Conservation (phyloP, 495 filamentous ascomycete genomes). For the Daldinia bambusicola region DNA sequence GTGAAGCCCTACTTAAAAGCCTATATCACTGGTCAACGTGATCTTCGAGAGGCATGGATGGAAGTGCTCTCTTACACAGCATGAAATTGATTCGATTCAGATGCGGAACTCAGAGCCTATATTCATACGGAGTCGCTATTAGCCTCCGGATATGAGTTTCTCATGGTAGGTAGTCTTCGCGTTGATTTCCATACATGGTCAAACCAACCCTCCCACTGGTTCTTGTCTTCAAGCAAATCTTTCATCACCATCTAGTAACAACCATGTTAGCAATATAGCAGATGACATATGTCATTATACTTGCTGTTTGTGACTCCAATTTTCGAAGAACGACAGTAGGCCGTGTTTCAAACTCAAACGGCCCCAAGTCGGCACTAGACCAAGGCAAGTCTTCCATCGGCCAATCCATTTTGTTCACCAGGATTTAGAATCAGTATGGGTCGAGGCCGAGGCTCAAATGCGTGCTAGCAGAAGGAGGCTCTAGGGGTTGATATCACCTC, state of each 20-base stretch:
- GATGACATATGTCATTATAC: background rate
- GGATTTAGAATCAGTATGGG: background rate
- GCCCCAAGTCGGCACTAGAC: background rate
- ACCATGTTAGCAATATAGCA: background rate
- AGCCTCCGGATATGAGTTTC: background rate
- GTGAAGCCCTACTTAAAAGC: slow-evolving; percentile 27
- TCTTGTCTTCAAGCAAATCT: background rate
- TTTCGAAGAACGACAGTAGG: background rate
- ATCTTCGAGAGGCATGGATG: background rate
- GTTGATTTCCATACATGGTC: background rate
- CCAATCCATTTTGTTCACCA: background rate
- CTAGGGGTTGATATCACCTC: background rate
- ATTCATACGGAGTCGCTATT: background rate
- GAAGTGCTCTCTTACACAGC: background rate
- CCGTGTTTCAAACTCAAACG: background rate
- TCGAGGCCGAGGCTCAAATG: background rate
- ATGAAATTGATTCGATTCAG: background rate
- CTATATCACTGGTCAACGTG: background rate
- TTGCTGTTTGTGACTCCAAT: background rate
- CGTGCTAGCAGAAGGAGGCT: background rate
- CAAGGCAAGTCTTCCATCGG: background rate
- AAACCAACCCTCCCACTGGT: background rate
- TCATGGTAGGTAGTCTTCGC: background rate
- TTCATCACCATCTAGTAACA: background rate
- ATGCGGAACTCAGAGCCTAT: background rate